Evolutionary conservation across 345 rosid species (phyloP), one percentile per base, ranked within the genome.

Genomic region (Citrus medica): DNA sequence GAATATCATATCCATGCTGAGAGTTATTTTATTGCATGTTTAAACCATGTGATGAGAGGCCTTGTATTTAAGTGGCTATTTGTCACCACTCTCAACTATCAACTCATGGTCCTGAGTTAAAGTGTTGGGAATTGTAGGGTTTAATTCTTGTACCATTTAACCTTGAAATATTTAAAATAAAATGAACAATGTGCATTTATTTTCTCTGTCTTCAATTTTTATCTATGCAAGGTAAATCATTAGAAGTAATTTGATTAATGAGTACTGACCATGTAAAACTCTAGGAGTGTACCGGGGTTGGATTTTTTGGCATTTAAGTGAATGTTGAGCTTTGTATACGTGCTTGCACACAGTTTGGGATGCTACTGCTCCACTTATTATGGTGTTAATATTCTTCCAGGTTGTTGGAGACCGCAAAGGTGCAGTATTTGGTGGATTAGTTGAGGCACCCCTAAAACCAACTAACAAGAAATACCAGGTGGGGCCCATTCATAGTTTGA

Each of bases 361-460:
- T 33, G 51, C 16, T 75, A 28, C 24, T 55, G 25, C 67, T 75
- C 17, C 38, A 3, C 48, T 14, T 75, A 55, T 68, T n/a, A 58
- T 10, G 13, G 24, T 30, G 25, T 79, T 60, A 24, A n/a, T 80
- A 27, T 76, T 84, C 63, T 83, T 37, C 33, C 82, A 96, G 98
- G 95, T 94, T 73, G 89, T 94, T 85, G 98, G 98, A 79, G 99
- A 96, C 79, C 84, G 79, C 56, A 94, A 91, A 85, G 99, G 97
- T 75, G 95, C 93, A 2, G 97, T 94, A 55, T 93, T 96, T 84
- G 98, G 99, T 82, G 97, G 98, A 80, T 85, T 94, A 83, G 95
- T 96, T 19, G 99, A 96, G 77, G 97, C 98, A 74, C 98, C 99
- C 61, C 84, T 96, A 60, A 88, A 79, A 82, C 93, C 97, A 78